Conservation (phyloP, 129 eudicot species). For the Ambrosia trifida region DNA sequence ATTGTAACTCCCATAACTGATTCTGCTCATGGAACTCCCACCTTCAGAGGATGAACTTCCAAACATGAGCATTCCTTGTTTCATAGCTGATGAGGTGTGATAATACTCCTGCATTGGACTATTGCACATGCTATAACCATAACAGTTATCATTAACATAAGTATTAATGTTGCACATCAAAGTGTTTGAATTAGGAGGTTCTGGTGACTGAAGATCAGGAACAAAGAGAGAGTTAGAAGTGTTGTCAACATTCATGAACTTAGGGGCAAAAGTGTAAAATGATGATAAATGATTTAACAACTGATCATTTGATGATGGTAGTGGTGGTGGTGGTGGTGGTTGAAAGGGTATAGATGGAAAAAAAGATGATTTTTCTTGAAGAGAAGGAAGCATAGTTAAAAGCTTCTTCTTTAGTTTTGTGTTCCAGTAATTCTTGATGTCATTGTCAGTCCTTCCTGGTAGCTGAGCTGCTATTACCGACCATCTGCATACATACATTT, state of each 20-base stretch:
- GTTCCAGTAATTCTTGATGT: slow-evolving; percentile 91
- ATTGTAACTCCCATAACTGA: slow-evolving; percentile 31
- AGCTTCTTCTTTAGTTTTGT: slow-evolving; percentile 72
- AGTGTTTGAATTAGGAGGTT: slow-evolving; percentile 17
- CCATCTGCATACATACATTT: slow-evolving; percentile 57
- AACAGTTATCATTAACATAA: slow-evolving; percentile 26
- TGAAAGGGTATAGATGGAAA: slow-evolving; percentile 35
- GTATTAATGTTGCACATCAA: slow-evolving; percentile 23
- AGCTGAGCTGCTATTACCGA: slow-evolving; percentile 72
- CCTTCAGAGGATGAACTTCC: slow-evolving; percentile 68
- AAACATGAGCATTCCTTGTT: slow-evolving; percentile 47
- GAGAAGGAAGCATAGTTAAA: slow-evolving; percentile 30
- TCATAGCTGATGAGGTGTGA: slow-evolving; percentile 28
- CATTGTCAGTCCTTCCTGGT: slow-evolving; percentile 86
- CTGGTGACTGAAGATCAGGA: slow-evolving; percentile 26
- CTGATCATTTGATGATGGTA: slow-evolving; percentile 23
- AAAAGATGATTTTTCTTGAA: slow-evolving; percentile 29
- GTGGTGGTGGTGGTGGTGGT: slow-evolving; percentile 29
- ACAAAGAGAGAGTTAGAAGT: slow-evolving; percentile 19
- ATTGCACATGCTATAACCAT: slow-evolving; percentile 31
- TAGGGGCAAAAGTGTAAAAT: slow-evolving; percentile 27
- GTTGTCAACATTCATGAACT: slow-evolving; percentile 32
- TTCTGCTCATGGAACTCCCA: slow-evolving; percentile 38
- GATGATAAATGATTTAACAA: slow-evolving; percentile 29
- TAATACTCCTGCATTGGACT: slow-evolving; percentile 37